Conservation (phyloP, 1,284 basidiomycete genomes). For the Fomes fomentarius region DNA sequence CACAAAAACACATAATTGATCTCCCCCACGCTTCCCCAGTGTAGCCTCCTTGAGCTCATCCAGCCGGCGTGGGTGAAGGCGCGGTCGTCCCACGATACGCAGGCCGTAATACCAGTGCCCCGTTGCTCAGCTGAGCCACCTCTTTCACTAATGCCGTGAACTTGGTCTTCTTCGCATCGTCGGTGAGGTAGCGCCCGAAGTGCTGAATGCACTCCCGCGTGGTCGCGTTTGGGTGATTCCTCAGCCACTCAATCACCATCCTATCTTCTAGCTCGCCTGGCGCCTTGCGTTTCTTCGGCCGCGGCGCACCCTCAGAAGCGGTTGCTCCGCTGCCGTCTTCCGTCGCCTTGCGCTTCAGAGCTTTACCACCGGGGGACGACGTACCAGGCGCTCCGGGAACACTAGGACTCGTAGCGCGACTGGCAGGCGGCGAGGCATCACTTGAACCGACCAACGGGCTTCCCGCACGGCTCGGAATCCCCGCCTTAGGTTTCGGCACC, state of each 20-base stretch:
- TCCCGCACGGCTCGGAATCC: slow-evolving; percentile 50
- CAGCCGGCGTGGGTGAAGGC: slow-evolving; percentile 19
- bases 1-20: too few species aligned
- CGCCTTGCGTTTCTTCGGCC: slow-evolving; percentile 70
- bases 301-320: slow-evolving; percentile 40
- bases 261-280: slow-evolving; percentile 59
- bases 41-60: not conserved
- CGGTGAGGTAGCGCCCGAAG: slow-evolving; percentile 73
- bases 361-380: slow-evolving; percentile 20
- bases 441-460: slow-evolving; percentile 52
- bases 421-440: slow-evolving; percentile 29
- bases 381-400: not conserved
- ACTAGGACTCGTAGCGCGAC: slow-evolving; percentile 48
- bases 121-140: slow-evolving; percentile 70
- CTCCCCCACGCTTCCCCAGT: too few species aligned
- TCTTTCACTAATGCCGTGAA: slow-evolving; percentile 80
- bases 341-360: slow-evolving; percentile 65
- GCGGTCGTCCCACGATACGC: slow-evolving; percentile 38
- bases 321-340: slow-evolving; percentile 45
- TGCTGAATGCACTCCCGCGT: slow-evolving; percentile 79
- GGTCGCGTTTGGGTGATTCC: slow-evolving; percentile 60
- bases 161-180: slow-evolving; percentile 66
- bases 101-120: slow-evolving; percentile 62
- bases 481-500: slow-evolving; percentile 55
- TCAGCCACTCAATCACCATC: slow-evolving; percentile 76